Conservation (phyloP, 169 alveolate species). For the Theileria sp. region DNA sequence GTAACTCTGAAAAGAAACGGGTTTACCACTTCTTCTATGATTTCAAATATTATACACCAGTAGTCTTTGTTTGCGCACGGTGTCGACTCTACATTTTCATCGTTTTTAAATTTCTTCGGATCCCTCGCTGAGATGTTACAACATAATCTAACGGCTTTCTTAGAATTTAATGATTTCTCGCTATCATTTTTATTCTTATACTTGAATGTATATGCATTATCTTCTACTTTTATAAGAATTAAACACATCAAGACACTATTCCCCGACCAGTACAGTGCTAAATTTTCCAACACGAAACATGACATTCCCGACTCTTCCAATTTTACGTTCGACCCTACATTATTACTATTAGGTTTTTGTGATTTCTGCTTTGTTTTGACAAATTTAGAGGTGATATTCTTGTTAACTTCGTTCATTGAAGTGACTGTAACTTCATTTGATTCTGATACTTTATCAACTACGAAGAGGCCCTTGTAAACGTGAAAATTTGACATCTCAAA, state of each 20-base stretch:
- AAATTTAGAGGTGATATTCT: not conserved
- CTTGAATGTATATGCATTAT: not conserved
- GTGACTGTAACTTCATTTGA: conserved; percentile 10
- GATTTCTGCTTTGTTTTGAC: not conserved
- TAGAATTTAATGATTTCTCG: not conserved
- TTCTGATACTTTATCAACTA: conserved; percentile 12
- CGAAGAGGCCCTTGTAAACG: conserved; percentile 8
- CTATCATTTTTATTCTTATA: conserved; percentile 4
- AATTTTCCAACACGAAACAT: conserved; percentile 19
- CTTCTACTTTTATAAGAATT: not conserved
- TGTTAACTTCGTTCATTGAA: conserved; percentile 3
- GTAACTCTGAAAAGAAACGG: not conserved
- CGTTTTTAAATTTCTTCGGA: not conserved
- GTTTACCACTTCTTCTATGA: conserved; percentile 13
- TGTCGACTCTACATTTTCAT: not conserved
- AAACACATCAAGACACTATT: not conserved
- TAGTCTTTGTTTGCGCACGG: not conserved
- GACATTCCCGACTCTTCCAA: not conserved
- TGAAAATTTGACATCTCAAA: not conserved
- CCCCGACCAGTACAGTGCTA: conserved; percentile 3
- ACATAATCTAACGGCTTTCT: not conserved
- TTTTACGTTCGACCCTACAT: not conserved
- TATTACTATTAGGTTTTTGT: not conserved
- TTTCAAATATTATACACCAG: conserved; percentile 8
- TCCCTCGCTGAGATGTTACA: not conserved